Evolutionary conservation across 2,329 filamentous ascomycete genomes (phyloP).

Genomic region (Colletotrichum filicis): DNA sequence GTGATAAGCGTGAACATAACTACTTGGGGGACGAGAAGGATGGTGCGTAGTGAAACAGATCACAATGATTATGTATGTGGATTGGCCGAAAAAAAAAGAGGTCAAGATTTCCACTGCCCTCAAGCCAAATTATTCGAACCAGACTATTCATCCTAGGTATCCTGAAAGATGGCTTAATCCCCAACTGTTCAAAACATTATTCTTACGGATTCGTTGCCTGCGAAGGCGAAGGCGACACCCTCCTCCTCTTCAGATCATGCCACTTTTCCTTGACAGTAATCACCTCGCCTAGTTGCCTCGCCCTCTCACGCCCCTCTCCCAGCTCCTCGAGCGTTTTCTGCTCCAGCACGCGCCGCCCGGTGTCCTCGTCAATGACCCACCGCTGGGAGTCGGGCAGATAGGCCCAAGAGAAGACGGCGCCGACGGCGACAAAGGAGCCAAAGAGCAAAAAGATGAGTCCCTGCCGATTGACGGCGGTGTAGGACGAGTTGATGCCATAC

Average conservation of each 20-base stretch:
- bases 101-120: not conserved
- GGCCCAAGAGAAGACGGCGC: slow-evolving; percentile 62
- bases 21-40: no score
- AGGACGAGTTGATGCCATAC: slow-evolving; percentile 59
- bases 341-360: slow-evolving; percentile 50
- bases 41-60: not conserved
- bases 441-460: slow-evolving; percentile 63
- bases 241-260: slow-evolving; percentile 49
- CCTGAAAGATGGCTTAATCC: not conserved
- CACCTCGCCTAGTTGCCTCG: slow-evolving; percentile 55
- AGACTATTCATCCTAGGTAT: not conserved
- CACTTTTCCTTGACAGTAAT: slow-evolving; percentile 57
- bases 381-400: slow-evolving; percentile 62
- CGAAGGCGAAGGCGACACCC: slow-evolving; percentile 30
- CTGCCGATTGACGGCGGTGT: slow-evolving; percentile 54
- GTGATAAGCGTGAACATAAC: not conserved
- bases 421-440: slow-evolving; percentile 59
- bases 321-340: slow-evolving; percentile 62
- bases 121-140: not conserved
- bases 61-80: not conserved
- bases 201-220: slow-evolving; percentile 11
- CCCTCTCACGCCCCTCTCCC: slow-evolving; percentile 58
- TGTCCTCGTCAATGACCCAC: slow-evolving; percentile 45
- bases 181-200: not conserved
- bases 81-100: not conserved